A percentile compares a stretch with the other conserved stretches of the same genome.
Conservation (phyloP, 163 green algal species). For the Scenedesmus sp. region DNA sequence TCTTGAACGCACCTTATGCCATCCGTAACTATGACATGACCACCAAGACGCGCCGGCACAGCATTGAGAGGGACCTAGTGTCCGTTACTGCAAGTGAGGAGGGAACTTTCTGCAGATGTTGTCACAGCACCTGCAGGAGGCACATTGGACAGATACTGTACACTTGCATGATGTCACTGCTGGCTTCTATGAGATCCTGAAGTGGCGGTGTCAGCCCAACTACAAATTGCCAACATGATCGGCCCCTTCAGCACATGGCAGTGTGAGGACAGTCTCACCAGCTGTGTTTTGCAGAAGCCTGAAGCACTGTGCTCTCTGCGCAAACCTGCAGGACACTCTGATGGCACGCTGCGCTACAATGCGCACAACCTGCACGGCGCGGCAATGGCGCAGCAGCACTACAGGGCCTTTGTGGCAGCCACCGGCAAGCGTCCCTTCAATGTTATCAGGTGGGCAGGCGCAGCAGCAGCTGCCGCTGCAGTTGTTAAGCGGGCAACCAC, state of each 20-base stretch:
- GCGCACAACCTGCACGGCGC: slow-evolving; percentile 41
- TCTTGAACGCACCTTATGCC: not conserved
- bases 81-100: not conserved
- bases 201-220: too few species aligned
- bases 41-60: not conserved
- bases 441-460: slow-evolving; percentile 6
- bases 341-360: slow-evolving; percentile 18
- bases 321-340: not conserved
- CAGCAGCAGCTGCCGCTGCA: not conserved
- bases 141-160: not conserved
- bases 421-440: slow-evolving; percentile 48
- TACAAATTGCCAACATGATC: too few species aligned
- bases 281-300: too few species aligned
- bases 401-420: slow-evolving; percentile 7
- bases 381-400: slow-evolving; percentile 18
- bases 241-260: too few species aligned
- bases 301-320: not conserved
- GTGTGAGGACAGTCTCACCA: too few species aligned
- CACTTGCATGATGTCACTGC: too few species aligned
- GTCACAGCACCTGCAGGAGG: too few species aligned
- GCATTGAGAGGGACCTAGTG: not conserved
- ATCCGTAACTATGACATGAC: slow-evolving; percentile 25
- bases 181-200: too few species aligned
- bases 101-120: too few species aligned
- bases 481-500: not conserved